Evolutionary conservation across 2,329 filamentous ascomycete genomes (phyloP).

Genomic region (Colletotrichum camelliae): DNA sequence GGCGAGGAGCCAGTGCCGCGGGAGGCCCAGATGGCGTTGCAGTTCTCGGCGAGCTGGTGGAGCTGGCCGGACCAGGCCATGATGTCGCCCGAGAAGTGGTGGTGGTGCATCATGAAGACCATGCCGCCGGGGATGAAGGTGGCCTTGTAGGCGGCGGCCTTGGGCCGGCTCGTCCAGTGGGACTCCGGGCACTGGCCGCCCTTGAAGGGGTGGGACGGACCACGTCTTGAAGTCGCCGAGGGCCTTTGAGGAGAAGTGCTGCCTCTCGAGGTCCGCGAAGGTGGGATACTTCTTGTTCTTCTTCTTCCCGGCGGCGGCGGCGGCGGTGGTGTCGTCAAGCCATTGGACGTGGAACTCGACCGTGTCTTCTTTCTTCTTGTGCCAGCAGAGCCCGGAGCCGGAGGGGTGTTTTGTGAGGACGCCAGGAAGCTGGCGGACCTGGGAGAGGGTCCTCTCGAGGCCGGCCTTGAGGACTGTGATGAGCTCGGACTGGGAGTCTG

Average conservation of each 20-base stretch:
- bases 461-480: slow-evolving; percentile 34
- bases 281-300: slow-evolving; percentile 25
- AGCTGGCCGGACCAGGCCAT: slow-evolving; percentile 44
- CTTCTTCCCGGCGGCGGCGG: neutral
- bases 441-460: slow-evolving; percentile 40
- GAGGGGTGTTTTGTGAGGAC: slow-evolving; percentile 40
- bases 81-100: slow-evolving; percentile 48
- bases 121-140: slow-evolving; percentile 47
- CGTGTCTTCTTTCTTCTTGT: slow-evolving; percentile 33
- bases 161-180: slow-evolving; percentile 35
- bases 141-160: slow-evolving; percentile 41
- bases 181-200: slow-evolving; percentile 45
- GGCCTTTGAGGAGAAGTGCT: slow-evolving; percentile 34
- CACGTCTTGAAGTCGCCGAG: slow-evolving; percentile 38
- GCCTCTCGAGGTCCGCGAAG: slow-evolving; percentile 39
- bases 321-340: slow-evolving; percentile 30
- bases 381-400: slow-evolving; percentile 41
- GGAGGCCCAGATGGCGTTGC: slow-evolving; percentile 30
- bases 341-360: slow-evolving; percentile 39
- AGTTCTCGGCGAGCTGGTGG: slow-evolving; percentile 49
- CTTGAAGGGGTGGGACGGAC: slow-evolving; percentile 40
- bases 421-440: slow-evolving; percentile 41
- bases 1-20: neutral
- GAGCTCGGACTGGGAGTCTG: neutral
- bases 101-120: slow-evolving; percentile 44